These are phyloP conservation scores for Boeremia lycopersici DNA, from an alignment of 2,329 filamentous ascomycete species.

Conservation along the genomic window DNA sequence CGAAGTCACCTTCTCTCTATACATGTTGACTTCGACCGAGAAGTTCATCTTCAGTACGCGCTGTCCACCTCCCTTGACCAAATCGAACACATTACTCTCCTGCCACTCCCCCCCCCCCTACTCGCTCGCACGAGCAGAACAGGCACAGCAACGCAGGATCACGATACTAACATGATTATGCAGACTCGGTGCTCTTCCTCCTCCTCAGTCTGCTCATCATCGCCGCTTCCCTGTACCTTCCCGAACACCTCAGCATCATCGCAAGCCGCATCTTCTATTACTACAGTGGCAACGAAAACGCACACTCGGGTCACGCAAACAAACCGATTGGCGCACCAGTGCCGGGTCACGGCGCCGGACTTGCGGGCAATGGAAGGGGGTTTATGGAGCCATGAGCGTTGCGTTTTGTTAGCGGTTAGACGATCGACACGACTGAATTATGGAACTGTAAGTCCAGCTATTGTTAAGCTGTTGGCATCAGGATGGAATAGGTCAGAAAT, in stretches of 20 bases:
- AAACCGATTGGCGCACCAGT: conserved; percentile 14
- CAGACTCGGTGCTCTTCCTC: conserved; percentile 91
- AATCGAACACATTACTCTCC: background rate
- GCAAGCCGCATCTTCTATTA: conserved; percentile 92
- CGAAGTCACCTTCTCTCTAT: conserved; percentile 93
- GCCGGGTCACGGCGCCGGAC: conserved; percentile 5
- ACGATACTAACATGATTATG: conserved; percentile 50
- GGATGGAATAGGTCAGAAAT: background rate
- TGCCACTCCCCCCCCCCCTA: background rate
- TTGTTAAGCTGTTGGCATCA: too few relatives aligned
- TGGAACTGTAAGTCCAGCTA: too few relatives aligned
- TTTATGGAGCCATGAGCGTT: conserved; percentile 13
- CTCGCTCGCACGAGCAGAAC: background rate
- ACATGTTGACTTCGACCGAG: conserved; percentile 96
- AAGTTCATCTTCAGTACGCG: conserved; percentile 94
- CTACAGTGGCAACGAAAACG: conserved; percentile 75
- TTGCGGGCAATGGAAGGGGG: conserved; percentile 12
- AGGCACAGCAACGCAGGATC: background rate
- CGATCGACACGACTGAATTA: too few relatives aligned
- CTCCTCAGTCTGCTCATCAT: conserved; percentile 85
- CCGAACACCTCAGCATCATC: conserved; percentile 84
- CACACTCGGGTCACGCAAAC: conserved; percentile 1
- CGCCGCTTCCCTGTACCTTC: conserved; percentile 89
- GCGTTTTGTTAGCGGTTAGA: background rate
- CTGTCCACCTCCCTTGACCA: background rate